Base-by-base conservation (phyloP, 2,329 filamentous ascomycete genomes). In the Cercospora janseana region DNA sequence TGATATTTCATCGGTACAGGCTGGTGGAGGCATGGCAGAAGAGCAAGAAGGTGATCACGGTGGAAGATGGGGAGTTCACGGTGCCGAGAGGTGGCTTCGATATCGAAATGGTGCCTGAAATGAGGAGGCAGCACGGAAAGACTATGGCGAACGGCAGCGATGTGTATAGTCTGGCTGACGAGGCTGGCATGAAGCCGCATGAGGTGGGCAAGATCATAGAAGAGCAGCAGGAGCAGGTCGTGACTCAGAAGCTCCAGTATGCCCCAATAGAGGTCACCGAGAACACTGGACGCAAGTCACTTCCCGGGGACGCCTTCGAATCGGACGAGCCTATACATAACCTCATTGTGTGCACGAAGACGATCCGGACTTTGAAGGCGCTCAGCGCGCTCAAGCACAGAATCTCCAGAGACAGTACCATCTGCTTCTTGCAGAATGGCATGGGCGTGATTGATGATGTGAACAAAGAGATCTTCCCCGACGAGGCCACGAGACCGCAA, bases 361-460 rank as follows among this genome's bases (percentile, higher is more conserved):
- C 89, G 0, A 72, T 80, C 2, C 72, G 80, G 28, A 87, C 87
- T 0, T 67, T 87, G n/a, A 71, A 77, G 1, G 85, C 87, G 31
- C 69, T 95, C 10, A 73, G 79, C 5, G 70, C 79, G 1, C 80
- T 95, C 45, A 77, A 83, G 2, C 77, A 82, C 55, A 80, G 88
- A 7, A 71, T 94, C n/a, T 76, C 79, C 34, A 73, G 78, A 2
- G 72, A 81, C 21, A 88, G 86, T 1, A 87, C 88, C 0, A 78
- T 95, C 6, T 82, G 87, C 52, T 79, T 95, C 48, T 68, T 94
- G 49, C 86, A 89, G 49, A 87, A 92, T 55, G 89, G 91, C 1
- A 80, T 97, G 69, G 92, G 93, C 0, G 74, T 89, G 1, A 75
- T 89, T n/a, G 90, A 97, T 41, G 79, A 83, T 41, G 77, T 96